These are phyloP conservation scores for Gynandropsis gynandra DNA, from an alignment of 345 rosid species.

Conservation along the genomic window DNA sequence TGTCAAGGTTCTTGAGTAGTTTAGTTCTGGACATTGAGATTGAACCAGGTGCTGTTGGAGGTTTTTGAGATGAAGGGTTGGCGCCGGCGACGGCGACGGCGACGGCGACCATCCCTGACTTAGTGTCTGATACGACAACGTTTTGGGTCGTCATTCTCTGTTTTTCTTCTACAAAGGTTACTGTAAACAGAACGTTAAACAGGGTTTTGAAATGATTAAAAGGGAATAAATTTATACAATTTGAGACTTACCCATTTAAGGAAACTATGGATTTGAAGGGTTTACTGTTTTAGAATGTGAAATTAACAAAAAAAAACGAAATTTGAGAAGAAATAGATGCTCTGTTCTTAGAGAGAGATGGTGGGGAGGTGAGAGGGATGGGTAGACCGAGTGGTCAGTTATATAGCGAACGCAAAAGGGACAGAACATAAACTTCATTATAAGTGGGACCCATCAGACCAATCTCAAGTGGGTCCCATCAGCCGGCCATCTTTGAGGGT, in stretches of 20 bases:
- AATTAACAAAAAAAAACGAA: not conserved
- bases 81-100: slow-evolving; percentile 27
- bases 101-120: slow-evolving; percentile 34
- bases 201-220: not conserved
- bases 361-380: too few species aligned
- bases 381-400: too few species aligned
- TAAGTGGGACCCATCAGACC: too few species aligned
- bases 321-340: slow-evolving; percentile 9
- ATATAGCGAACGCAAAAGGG: too few species aligned
- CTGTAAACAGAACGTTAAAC: slow-evolving; percentile 14
- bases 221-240: not conserved
- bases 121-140: slow-evolving; percentile 42
- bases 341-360: too few species aligned
- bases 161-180: slow-evolving; percentile 28
- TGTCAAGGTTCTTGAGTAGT: slow-evolving; percentile 48
- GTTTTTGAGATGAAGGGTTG: slow-evolving; percentile 42
- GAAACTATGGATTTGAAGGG: not conserved
- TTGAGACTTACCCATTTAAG: slow-evolving; percentile 20
- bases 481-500: too few species aligned
- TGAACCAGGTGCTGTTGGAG: slow-evolving; percentile 50
- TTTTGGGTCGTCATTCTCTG: slow-evolving; percentile 44
- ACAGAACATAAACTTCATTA: too few species aligned
- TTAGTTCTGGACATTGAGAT: slow-evolving; percentile 39
- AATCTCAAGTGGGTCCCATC: too few species aligned
- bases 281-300: not conserved